Conservation (phyloP, 331 rosid genomes). For the Dryas integrifolia region DNA sequence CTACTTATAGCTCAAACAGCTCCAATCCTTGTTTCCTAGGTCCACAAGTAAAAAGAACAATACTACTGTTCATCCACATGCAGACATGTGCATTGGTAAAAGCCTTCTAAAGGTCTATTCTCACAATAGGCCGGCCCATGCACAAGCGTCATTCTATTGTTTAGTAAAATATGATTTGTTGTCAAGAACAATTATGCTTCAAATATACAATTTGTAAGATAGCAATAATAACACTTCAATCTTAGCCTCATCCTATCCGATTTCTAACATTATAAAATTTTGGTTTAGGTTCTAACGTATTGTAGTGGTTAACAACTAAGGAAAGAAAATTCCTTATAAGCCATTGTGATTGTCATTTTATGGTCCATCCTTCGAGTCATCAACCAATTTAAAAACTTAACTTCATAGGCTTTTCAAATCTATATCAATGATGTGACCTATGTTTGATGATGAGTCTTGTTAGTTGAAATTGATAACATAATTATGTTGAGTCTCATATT, state of each 20-base stretch:
- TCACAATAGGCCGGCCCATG: background rate
- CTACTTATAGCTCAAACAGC: background rate
- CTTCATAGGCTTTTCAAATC: background rate
- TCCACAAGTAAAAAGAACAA: constrained; percentile 9
- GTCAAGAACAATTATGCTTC: no score
- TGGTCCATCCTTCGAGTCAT: background rate
- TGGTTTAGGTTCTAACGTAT: background rate
- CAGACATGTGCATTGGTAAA: background rate
- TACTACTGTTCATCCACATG: background rate
- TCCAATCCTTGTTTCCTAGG: background rate
- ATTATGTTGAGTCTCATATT: background rate
- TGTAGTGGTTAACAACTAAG: background rate
- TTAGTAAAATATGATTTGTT: background rate
- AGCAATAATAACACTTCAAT: no score
- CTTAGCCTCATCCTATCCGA: background rate
- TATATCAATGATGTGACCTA: background rate
- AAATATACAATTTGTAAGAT: no score
- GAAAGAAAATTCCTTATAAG: background rate
- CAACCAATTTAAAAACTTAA: background rate
- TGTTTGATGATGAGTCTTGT: background rate
- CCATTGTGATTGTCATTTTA: background rate
- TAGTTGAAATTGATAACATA: background rate
- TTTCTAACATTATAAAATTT: background rate
- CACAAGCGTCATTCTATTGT: background rate
- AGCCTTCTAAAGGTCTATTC: background rate